Conservation (phyloP, 2,329 filamentous ascomycete genomes). For the Meredithiella fracta region DNA sequence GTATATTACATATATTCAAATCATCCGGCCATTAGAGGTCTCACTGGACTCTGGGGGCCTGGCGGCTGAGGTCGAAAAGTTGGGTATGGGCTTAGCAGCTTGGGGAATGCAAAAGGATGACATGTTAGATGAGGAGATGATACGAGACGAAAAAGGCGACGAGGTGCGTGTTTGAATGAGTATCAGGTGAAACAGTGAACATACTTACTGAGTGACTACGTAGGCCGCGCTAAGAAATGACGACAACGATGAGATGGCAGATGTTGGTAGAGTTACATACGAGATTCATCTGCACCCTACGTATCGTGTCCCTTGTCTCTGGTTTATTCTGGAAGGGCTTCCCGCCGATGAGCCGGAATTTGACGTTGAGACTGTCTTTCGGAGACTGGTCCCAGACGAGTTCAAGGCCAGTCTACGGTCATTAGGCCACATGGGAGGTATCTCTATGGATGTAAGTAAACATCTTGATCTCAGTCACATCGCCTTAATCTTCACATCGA, state of each 20-base stretch:
- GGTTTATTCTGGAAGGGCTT: constrained; percentile 50
- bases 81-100: constrained; percentile 23
- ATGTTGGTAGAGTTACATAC: constrained; percentile 42
- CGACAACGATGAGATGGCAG: constrained; percentile 12
- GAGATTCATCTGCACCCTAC: constrained; percentile 61
- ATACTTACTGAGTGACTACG: constrained; percentile 14
- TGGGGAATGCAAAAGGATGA: constrained; percentile 11
- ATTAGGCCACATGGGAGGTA: constrained; percentile 51
- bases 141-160: constrained; percentile 35
- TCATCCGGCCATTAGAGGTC: constrained; percentile 35
- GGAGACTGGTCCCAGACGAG: constrained; percentile 49
- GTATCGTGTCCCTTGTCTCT: constrained; percentile 59
- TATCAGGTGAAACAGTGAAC: not conserved
- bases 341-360: constrained; percentile 39
- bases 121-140: constrained; percentile 29
- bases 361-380: constrained; percentile 53
- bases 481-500: constrained; percentile 2
- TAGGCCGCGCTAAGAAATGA: constrained; percentile 8
- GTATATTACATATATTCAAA: constrained; percentile 39
- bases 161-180: constrained; percentile 23
- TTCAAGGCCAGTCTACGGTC: constrained; percentile 44
- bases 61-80: constrained; percentile 27
- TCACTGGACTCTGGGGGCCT: constrained; percentile 30
- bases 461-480: constrained; percentile 8
- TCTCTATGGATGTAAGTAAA: constrained; percentile 57